Evolutionary conservation across 768 basidiomycete species (phyloP).

Genomic region (Xerocomellus chrysenteron): DNA sequence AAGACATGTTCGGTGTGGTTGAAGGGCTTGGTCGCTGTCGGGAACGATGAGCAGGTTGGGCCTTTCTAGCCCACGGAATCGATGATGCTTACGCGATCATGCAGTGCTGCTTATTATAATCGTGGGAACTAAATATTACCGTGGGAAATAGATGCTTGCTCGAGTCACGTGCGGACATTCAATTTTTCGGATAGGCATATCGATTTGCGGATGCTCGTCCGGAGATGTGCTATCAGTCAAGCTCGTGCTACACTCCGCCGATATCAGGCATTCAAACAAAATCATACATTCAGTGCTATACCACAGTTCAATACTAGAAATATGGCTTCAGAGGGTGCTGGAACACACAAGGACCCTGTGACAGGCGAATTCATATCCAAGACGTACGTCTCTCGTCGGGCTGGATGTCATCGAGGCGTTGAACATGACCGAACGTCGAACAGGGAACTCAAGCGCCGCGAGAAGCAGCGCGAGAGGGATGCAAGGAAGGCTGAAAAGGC

Average conservation of each 20-base stretch:
- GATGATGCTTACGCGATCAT: constrained; percentile 30
- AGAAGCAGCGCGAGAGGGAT: constrained; percentile 74
- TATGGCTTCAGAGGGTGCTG: constrained; percentile 41
- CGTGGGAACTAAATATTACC: constrained; percentile 7
- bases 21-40: constrained; percentile 16
- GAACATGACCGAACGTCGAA: constrained; percentile 28
- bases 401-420: constrained; percentile 12
- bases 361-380: constrained; percentile 98
- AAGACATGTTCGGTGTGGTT: constrained; percentile 42
- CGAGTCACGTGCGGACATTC: neutral
- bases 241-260: constrained; percentile 10
- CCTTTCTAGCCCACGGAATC: constrained; percentile 17
- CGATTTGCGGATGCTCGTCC: constrained; percentile 27
- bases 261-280: neutral
- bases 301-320: constrained; percentile 13
- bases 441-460: constrained; percentile 92
- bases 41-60: constrained; percentile 19
- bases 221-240: constrained; percentile 20
- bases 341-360: constrained; percentile 68
- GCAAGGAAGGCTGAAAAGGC: constrained; percentile 79
- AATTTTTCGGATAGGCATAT: constrained; percentile 23
- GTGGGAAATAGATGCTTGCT: neutral
- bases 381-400: constrained; percentile 53
- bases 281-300: constrained; percentile 3
- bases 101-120: constrained; percentile 14